phyloP scores from a whole-genome alignment of 305 asterid genomes.

The Fraxinus velutina region DNA sequence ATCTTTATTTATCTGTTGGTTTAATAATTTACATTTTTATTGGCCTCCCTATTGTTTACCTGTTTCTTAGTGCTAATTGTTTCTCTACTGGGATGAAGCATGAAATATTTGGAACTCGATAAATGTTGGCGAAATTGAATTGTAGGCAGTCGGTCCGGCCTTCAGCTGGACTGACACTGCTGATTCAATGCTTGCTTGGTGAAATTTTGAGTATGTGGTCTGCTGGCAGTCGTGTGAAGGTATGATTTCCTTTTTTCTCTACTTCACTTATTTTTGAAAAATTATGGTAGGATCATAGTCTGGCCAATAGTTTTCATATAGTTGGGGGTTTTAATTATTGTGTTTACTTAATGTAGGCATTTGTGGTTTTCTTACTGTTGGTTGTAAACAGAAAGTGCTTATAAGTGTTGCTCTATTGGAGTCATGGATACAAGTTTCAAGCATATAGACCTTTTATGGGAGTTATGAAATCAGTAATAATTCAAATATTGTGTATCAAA shows the following conservation, averaged over 20 bases:
- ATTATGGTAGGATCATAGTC: not conserved
- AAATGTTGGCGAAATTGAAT: not conserved
- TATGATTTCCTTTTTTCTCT: not conserved
- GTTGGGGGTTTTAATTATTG: not conserved
- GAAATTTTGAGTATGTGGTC: not conserved
- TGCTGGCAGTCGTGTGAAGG: not conserved
- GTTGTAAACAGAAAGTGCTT: not conserved
- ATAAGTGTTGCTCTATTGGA: not conserved
- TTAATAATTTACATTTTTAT: not conserved
- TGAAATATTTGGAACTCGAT: not conserved
- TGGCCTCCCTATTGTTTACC: not conserved
- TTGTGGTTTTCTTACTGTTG: not conserved
- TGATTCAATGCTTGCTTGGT: not conserved
- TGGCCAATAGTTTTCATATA: not conserved
- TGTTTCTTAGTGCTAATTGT: not conserved
- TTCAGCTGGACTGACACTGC: not conserved
- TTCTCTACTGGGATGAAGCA: not conserved
- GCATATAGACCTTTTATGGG: not conserved
- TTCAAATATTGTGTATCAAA: not conserved
- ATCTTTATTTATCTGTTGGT: not conserved
- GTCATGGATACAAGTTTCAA: not conserved
- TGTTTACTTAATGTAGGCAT: not conserved
- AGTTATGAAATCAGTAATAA: not conserved
- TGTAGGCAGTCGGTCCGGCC: not conserved
- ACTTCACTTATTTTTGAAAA: not conserved